Evolutionary conservation across 176 grass and related monocot genomes (phyloP).

Genomic region (Tillandsia leiboldiana): DNA sequence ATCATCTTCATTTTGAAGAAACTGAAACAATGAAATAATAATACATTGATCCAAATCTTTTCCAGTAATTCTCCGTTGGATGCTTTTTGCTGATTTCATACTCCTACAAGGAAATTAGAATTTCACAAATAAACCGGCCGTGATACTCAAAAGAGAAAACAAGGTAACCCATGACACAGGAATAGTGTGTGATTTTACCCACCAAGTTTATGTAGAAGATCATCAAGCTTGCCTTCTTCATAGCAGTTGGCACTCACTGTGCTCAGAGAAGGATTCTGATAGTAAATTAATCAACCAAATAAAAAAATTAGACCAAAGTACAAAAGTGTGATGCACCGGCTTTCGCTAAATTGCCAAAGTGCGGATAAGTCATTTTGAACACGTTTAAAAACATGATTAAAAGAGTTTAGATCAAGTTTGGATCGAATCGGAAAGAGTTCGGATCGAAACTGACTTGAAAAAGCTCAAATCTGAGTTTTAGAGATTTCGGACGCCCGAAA

Average conservation of each 20-base stretch:
- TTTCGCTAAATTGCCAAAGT: too few species aligned
- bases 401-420: too few species aligned
- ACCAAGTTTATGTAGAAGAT: conserved; percentile 41
- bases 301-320: too few species aligned
- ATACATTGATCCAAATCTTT: conserved; percentile 95
- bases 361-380: too few species aligned
- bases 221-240: conserved; percentile 44
- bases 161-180: too few species aligned
- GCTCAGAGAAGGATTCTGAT: background rate
- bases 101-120: conserved; percentile 29
- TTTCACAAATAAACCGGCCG: background rate
- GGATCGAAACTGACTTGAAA: too few species aligned
- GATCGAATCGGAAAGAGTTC: too few species aligned
- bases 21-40: background rate
- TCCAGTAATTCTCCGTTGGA: conserved; percentile 49
- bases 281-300: background rate
- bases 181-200: conserved; percentile 15
- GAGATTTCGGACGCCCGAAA: too few species aligned
- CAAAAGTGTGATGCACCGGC: too few species aligned
- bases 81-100: conserved; percentile 60
- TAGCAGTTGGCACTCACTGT: conserved; percentile 39
- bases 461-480: too few species aligned
- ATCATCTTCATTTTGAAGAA: background rate
- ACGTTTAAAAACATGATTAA: too few species aligned
- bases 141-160: background rate